phyloP scores from a whole-genome alignment of 139 green algal species.

The Haematococcus lacustris region DNA sequence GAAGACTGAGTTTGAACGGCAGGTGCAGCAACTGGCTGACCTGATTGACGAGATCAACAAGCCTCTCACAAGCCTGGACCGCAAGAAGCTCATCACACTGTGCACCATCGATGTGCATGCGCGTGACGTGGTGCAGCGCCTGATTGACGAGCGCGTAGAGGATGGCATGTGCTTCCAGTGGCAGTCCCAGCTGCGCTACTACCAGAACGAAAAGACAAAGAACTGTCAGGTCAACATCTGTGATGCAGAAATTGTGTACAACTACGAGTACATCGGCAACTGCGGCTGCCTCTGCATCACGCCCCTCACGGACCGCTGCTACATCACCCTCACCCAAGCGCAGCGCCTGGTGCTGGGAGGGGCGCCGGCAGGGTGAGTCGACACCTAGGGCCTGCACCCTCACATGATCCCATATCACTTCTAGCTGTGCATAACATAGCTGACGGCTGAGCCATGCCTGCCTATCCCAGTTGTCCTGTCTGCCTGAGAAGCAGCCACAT shows the following conservation, averaged over 20 bases:
- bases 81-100: conserved; percentile 91
- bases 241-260: conserved; percentile 78
- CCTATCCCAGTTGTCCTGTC: neutral
- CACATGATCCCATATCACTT: neutral
- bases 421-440: neutral
- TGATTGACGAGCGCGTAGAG: conserved; percentile 79
- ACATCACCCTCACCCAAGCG: conserved; percentile 25
- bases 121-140: conserved; percentile 77
- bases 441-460: neutral
- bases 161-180: conserved; percentile 75
- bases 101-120: conserved; percentile 93
- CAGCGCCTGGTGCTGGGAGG: conserved; percentile 56
- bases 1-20: conserved; percentile 60
- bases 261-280: conserved; percentile 73
- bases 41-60: conserved; percentile 85
- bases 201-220: conserved; percentile 69
- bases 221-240: conserved; percentile 79
- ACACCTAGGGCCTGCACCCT: neutral
- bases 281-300: conserved; percentile 62
- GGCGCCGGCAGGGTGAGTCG: conserved; percentile 24
- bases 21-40: conserved; percentile 66
- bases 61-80: conserved; percentile 66
- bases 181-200: conserved; percentile 89
- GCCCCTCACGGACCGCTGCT: conserved; percentile 58
- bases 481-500: neutral